Evolutionary conservation across 2,329 filamentous ascomycete genomes (phyloP).

Genomic region (Aspergillus glaucus): DNA sequence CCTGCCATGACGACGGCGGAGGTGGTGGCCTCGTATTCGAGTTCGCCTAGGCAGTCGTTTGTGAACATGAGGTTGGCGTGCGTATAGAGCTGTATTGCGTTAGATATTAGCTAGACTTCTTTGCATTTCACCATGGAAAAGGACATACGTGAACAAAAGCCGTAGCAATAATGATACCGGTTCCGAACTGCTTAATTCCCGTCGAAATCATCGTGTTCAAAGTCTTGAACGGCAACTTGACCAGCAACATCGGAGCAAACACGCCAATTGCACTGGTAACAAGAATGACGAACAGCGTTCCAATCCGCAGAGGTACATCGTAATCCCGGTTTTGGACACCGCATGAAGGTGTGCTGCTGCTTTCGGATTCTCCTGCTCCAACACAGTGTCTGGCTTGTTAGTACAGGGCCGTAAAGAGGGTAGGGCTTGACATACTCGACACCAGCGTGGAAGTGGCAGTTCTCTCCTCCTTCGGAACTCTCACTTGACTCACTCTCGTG

Average conservation of each 20-base stretch:
- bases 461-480: slow-evolving; percentile 28
- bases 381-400: slow-evolving; percentile 46
- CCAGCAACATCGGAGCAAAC: slow-evolving; percentile 60
- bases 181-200: slow-evolving; percentile 57
- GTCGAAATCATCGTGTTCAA: slow-evolving; percentile 49
- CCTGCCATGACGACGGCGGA: slow-evolving; percentile 69
- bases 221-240: slow-evolving; percentile 50
- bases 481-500: slow-evolving; percentile 6
- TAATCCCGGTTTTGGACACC: slow-evolving; percentile 51
- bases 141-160: slow-evolving; percentile 34
- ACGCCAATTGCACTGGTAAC: slow-evolving; percentile 63
- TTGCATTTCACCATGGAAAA: background rate
- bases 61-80: slow-evolving; percentile 67
- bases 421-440: slow-evolving; percentile 55
- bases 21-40: slow-evolving; percentile 63
- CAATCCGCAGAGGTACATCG: slow-evolving; percentile 62
- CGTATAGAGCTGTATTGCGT: slow-evolving; percentile 56
- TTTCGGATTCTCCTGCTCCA: slow-evolving; percentile 41
- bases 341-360: slow-evolving; percentile 37
- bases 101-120: background rate
- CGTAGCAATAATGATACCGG: slow-evolving; percentile 35
- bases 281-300: slow-evolving; percentile 66
- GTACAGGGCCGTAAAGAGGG: background rate
- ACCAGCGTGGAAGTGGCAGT: slow-evolving; percentile 69
- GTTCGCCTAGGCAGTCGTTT: slow-evolving; percentile 60